phyloP scores from a whole-genome alignment of 495 filamentous ascomycete species.

The Chlorociboria aeruginascens region DNA sequence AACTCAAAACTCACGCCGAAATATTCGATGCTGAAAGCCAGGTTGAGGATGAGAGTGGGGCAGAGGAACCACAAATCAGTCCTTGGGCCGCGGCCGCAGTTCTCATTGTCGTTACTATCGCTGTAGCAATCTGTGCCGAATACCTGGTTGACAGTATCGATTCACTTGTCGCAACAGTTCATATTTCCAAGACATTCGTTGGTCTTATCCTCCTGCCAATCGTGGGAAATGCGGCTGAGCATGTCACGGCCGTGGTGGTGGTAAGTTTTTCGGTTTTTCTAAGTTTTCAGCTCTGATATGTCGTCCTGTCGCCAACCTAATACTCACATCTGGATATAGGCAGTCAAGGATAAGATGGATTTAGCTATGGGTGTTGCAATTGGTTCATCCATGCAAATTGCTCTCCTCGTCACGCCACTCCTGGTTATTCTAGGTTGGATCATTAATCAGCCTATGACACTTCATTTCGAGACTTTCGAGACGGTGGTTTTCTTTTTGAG shows the following conservation, averaged over 20 bases:
- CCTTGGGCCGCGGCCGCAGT: conserved; percentile 62
- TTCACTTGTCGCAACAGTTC: conserved; percentile 64
- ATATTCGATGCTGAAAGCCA: conserved; percentile 62
- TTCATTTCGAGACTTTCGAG: conserved; percentile 88
- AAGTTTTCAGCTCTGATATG: neutral
- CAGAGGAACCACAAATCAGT: conserved; percentile 46
- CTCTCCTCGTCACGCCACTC: conserved; percentile 81
- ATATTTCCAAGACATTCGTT: conserved; percentile 93
- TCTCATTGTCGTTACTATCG: conserved; percentile 63
- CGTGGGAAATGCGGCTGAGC: conserved; percentile 94
- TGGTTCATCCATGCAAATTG: conserved; percentile 89
- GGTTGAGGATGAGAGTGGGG: conserved; percentile 21
- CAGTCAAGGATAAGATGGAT: conserved; percentile 95
- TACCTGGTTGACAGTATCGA: conserved; percentile 92
- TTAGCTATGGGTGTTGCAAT: conserved; percentile 91
- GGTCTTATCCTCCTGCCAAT: conserved; percentile 92
- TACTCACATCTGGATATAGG: no score
- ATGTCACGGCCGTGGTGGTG: conserved; percentile 88
- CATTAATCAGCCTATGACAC: conserved; percentile 69
- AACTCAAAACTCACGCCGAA: conserved; percentile 67
- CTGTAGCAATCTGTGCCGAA: conserved; percentile 87
- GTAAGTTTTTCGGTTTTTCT: no score
- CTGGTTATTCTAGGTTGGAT: conserved; percentile 90
- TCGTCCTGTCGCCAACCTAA: neutral
- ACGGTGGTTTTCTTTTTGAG: conserved; percentile 88